These are phyloP conservation scores for Ottelia alismoides DNA, from an alignment of 106 monocot genomes.

Conservation along the genomic window DNA sequence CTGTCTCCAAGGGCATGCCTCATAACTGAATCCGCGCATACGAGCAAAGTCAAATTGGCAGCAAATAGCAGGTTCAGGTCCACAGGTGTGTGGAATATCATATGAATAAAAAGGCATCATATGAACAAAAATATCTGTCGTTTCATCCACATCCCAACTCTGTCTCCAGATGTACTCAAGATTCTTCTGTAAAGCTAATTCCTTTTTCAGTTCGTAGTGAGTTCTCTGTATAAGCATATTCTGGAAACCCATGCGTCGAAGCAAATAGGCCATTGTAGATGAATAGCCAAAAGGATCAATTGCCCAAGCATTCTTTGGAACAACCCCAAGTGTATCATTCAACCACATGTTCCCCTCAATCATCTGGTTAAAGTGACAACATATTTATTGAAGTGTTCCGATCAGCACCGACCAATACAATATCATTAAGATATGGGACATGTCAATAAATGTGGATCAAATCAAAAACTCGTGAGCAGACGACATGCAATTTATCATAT, in stretches of 20 bases:
- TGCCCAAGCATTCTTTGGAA: slow-evolving; percentile 91
- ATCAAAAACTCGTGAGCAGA: too few relatives aligned
- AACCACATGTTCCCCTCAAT: slow-evolving; percentile 94
- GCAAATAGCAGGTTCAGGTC: slow-evolving; percentile 92
- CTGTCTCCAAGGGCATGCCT: slow-evolving; percentile 75
- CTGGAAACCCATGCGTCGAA: slow-evolving; percentile 85
- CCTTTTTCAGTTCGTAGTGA: slow-evolving; percentile 95
- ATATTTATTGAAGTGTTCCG: too few relatives aligned
- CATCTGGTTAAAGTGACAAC: slow-evolving; percentile 39
- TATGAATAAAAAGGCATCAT: slow-evolving; percentile 99
- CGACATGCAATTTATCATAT: too few relatives aligned
- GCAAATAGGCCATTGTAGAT: slow-evolving; percentile 86
- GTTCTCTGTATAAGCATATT: slow-evolving; percentile 99
- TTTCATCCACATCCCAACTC: slow-evolving; percentile 78
- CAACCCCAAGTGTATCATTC: slow-evolving; percentile 79
- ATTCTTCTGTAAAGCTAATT: slow-evolving; percentile 63
- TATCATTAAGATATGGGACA: too few relatives aligned
- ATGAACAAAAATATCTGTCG: slow-evolving; percentile 98
- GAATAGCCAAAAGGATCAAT: slow-evolving; percentile 99
- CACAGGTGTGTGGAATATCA: slow-evolving; percentile 98
- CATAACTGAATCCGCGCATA: slow-evolving; percentile 72
- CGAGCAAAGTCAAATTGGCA: slow-evolving; percentile 99
- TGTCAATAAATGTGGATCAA: too few relatives aligned
- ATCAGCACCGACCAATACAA: too few relatives aligned
- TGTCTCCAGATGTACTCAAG: slow-evolving; percentile 96